Evolutionary conservation across 2,329 filamentous ascomycete genomes (phyloP), one percentile per base, ranked within the genome.

Genomic region (Colletotrichum tabaci): DNA sequence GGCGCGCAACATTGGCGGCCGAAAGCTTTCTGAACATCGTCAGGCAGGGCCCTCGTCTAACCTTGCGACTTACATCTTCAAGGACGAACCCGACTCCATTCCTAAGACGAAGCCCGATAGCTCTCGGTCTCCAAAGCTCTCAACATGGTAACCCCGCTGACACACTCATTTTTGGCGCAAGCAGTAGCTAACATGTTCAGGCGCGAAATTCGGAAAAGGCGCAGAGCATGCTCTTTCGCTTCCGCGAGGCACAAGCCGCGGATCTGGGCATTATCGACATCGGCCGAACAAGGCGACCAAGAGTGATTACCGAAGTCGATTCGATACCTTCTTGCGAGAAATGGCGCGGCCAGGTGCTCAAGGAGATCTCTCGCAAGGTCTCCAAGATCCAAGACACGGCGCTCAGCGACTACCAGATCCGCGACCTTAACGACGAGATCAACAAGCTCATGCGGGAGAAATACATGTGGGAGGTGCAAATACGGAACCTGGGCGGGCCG

Each of bases 221-320:
- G 79, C 96, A 99, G 87, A 98, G 95, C 58, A 99, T 99, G 96
- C 96, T 99, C 83, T 99, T 98, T 87, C 96, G 96, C 88, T 99
- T 99, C 88, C 94, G 96, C 82, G 96, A 97, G 80, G 94, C 96
- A 77, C 96, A 98, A 89, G 96, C 96, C 75, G 94, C 95, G 75
- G 95, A 98, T 84, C 89, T 98, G 58, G 96, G 96, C 79, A 98
- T 98, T 82, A 94, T 99, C 84, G 96, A 98, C 86, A 93, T 93
- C 38, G 93, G 94, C 71, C 94, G 95, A 73, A 93, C 94, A 10
- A 94, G 95, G 13, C 94, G 96, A 2, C 96, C 96, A 63, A 97
- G 96, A 83, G 89, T 92, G 74, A 98, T 98, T 82, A 97, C 94
- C 56, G 91, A 94, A 77, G 91, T 98, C 76, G 92, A 92, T 74